Evolutionary conservation across 1,284 basidiomycete species (phyloP).

Genomic region (Leucoagaricus sp.): DNA sequence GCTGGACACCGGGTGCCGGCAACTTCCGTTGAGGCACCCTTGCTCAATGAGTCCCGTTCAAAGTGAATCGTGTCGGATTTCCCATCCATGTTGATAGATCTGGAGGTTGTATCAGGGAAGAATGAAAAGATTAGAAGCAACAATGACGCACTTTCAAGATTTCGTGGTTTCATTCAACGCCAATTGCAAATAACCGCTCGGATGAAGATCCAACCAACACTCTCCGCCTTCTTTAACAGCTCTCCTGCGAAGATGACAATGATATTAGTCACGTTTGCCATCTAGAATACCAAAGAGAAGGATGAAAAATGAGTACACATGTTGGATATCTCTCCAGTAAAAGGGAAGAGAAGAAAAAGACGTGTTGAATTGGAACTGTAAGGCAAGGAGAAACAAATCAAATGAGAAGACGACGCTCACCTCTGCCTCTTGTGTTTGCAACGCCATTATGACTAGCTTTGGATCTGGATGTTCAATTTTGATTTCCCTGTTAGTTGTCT

Average conservation of each 20-base stretch:
- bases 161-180: conserved; percentile 85
- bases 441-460: conserved; percentile 96
- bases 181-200: conserved; percentile 96
- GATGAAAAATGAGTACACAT: not conserved
- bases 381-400: not conserved
- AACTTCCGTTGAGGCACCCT: no score
- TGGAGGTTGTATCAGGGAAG: conserved; percentile 31
- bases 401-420: conserved; percentile 43
- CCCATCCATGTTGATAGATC: conserved; percentile 65
- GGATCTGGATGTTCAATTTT: conserved; percentile 99
- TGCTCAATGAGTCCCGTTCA: no score
- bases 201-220: conserved; percentile 95
- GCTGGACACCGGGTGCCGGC: no score
- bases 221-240: conserved; percentile 92
- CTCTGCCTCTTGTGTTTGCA: conserved; percentile 95
- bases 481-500: conserved; percentile 97
- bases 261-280: conserved; percentile 97
- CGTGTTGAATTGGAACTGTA: no score
- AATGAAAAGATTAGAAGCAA: conserved; percentile 4
- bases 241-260: conserved; percentile 97
- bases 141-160: conserved; percentile 81
- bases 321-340: not conserved
- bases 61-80: no score
- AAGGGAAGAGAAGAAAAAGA: not conserved
- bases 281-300: conserved; percentile 43